Percentiles rank a stretch among this genome's conserved stretches.
Evolutionary conservation across 164 flowering plant species (phyloP).

Genomic region (Litsea cubeba): DNA sequence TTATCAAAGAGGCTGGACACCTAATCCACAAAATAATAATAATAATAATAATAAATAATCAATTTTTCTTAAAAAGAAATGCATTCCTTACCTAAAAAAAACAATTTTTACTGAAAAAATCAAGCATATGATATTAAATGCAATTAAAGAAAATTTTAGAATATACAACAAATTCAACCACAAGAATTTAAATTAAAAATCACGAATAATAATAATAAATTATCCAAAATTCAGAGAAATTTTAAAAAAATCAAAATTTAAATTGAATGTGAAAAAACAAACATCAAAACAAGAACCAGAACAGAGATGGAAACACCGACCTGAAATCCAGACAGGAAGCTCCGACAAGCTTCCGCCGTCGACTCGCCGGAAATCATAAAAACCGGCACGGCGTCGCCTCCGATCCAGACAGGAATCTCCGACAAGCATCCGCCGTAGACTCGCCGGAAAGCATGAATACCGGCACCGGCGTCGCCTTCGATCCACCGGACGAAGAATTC

Average conservation of each 20-base stretch:
- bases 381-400: constrained; percentile 10
- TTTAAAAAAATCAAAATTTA: not conserved
- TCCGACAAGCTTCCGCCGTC: not conserved
- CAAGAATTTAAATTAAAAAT: too few species aligned
- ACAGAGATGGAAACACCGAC: not conserved
- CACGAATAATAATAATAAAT: not conserved
- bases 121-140: too few species aligned
- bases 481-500: constrained; percentile 1
- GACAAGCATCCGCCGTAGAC: not conserved
- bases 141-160: too few species aligned
- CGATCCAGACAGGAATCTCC: not conserved
- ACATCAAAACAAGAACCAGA: not conserved
- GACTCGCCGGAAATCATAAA: not conserved
- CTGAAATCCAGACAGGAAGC: not conserved
- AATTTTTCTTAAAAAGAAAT: too few species aligned
- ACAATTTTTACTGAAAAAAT: too few species aligned
- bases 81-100: too few species aligned
- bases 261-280: constrained; percentile 1
- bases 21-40: too few species aligned
- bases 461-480: constrained; percentile 10
- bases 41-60: too few species aligned
- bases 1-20: too few species aligned
- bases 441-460: not conserved
- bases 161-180: too few species aligned
- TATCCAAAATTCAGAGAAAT: not conserved